Base-by-base conservation (phyloP, 345 rosid species). In the Moringa oleifera region DNA sequence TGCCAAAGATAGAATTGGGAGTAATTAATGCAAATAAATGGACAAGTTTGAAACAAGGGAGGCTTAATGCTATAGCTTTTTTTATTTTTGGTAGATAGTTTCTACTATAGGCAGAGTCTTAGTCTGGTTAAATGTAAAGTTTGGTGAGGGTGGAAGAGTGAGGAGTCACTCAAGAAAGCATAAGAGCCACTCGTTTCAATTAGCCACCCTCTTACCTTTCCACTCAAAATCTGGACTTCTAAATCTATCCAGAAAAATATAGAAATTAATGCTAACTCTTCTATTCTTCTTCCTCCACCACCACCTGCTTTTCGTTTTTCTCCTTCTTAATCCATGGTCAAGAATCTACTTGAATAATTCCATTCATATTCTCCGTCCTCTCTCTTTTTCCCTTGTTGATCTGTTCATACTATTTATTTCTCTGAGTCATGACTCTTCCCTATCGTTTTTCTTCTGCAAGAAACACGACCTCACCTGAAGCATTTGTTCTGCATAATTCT, bases 341-440 rank as follows among this genome's bases (percentile, higher is more conserved):
- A 24, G 57, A 75, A 23, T 60, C 53, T 64, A 20, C 67, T 62
- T 49, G 65, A 59, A 56, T 65, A 68, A 47, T 63, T 51, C 53
- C 41, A 49, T 53, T 6, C 28, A 53, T 60, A 63, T 17, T 46
- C 62, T 25, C 37, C 24, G 47, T 28, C 52, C 20, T 47, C 37
- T 52, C 22, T 31, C 58, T 33, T 28, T 25, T 23, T 18, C 16
- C 41, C 8, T 55, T 2, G 45, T 51, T n/a, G 55, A 7, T 56
- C 50, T 41, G 52, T 25, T 17, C 13, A 20, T 56, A 23, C 66
- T 58, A 4, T 41, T 41, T 41, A 7, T 41, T 15, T 11, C 55
- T 46, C 31, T 20, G 11, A 64, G 68, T 52, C 70, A 90, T 90
- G 97, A 74, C 86, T 82, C 83, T 85, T 65, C 73, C 86, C 63